A percentile compares a stretch with the other conserved stretches of the same genome.
phyloP scores from a whole-genome alignment of 139 green algal genomes.

The Picochlorum sp. region DNA sequence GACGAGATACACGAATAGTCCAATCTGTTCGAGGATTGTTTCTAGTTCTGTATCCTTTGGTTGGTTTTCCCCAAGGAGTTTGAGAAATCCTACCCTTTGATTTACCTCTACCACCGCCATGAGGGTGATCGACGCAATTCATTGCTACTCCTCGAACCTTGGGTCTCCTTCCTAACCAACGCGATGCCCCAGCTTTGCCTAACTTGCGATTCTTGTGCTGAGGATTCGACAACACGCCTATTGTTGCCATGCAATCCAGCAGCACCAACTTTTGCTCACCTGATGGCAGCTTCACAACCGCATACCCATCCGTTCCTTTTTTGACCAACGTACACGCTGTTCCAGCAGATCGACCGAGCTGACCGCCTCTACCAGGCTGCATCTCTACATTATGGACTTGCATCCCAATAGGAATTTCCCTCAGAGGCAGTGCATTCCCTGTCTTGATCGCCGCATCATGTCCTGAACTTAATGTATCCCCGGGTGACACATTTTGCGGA shows the following conservation, averaged over 20 bases:
- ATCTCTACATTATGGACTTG: slow-evolving; percentile 85
- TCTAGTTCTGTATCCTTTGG: slow-evolving; percentile 81
- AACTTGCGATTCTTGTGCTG: slow-evolving; percentile 73
- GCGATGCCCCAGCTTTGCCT: slow-evolving; percentile 67
- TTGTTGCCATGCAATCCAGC: slow-evolving; percentile 68
- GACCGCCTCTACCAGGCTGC: slow-evolving; percentile 58
- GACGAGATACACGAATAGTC: slow-evolving; percentile 54
- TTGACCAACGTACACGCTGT: slow-evolving; percentile 51
- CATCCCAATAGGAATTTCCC: slow-evolving; percentile 51
- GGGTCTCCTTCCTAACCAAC: slow-evolving; percentile 48
- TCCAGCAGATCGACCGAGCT: slow-evolving; percentile 68
- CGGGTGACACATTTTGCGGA: slow-evolving; percentile 44
- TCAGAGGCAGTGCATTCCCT: slow-evolving; percentile 67
- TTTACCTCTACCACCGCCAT: slow-evolving; percentile 72
- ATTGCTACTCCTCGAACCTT: slow-evolving; percentile 81
- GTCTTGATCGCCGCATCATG: slow-evolving; percentile 40
- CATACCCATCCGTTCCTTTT: slow-evolving; percentile 56
- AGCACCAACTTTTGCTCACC: slow-evolving; percentile 74
- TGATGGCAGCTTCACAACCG: slow-evolving; percentile 68
- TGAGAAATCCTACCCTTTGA: slow-evolving; percentile 69
- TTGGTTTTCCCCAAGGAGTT: slow-evolving; percentile 77
- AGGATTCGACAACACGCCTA: slow-evolving; percentile 80
- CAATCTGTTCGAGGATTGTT: slow-evolving; percentile 52
- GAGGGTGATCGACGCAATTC: slow-evolving; percentile 92
- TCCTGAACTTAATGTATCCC: slow-evolving; percentile 55